A percentile compares a stretch with the other conserved stretches of the same genome.
phyloP scores from a whole-genome alignment of 208 protist species.

The Wallacemonas sp. region DNA sequence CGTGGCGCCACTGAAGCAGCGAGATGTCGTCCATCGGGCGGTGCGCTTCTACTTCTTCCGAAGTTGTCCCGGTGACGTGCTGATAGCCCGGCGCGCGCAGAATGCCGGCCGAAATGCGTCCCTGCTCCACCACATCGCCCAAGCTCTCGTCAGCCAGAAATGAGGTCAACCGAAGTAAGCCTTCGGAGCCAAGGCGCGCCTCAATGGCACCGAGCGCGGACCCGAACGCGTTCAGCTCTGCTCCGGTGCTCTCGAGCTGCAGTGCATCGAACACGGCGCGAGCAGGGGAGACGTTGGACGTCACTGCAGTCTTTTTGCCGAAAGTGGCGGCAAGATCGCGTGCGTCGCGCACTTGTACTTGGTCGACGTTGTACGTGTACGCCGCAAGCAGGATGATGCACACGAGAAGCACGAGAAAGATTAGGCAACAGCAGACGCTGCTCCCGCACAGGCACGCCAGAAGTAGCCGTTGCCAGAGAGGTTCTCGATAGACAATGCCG shows the following conservation, averaged over 20 bases:
- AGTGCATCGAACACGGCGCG: not conserved
- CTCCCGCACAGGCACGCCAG: not conserved
- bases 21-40: constrained; percentile 6
- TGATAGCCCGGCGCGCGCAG: not conserved
- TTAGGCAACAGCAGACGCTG: not conserved
- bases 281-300: not conserved
- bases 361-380: constrained; percentile 6
- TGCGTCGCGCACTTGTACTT: not conserved
- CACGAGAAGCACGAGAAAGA: not conserved
- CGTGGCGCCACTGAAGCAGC: constrained; percentile 16
- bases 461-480: not conserved
- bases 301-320: not conserved
- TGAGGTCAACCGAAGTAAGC: not conserved
- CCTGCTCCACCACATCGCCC: not conserved
- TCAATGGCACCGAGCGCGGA: not conserved
- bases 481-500: not conserved
- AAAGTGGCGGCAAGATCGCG: not conserved
- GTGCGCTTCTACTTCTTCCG: not conserved
- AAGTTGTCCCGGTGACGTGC: not conserved
- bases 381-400: not conserved
- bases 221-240: not conserved
- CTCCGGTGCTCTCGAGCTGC: not conserved
- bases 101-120: not conserved
- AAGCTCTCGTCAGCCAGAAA: not conserved
- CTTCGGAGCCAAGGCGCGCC: not conserved